Conservation (phyloP, 257 asterid genomes). For the Agastache rugosa region DNA sequence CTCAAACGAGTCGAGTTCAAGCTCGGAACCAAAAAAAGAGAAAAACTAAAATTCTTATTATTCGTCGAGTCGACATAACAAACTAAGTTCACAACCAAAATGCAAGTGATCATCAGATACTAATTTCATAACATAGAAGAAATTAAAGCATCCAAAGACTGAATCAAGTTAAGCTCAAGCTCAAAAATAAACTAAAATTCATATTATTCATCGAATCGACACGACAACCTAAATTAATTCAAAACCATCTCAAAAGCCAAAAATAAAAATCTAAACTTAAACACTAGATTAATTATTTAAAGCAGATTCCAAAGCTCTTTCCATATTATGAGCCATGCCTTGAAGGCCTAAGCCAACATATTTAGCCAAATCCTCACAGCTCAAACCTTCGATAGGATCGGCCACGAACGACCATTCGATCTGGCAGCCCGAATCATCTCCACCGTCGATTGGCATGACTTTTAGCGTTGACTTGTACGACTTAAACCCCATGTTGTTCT, state of each 20-base stretch:
- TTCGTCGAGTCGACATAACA: too few relatives aligned
- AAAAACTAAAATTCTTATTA: too few relatives aligned
- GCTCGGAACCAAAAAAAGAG: too few relatives aligned
- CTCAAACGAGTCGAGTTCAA: background rate
- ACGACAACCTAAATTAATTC: background rate
- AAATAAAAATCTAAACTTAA: background rate
- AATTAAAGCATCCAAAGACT: too few relatives aligned
- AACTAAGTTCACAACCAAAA: too few relatives aligned
- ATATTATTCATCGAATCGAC: too few relatives aligned
- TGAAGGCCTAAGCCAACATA: constrained; percentile 51
- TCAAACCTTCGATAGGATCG: constrained; percentile 68
- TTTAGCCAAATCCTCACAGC: constrained; percentile 40
- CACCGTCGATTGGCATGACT: constrained; percentile 41
- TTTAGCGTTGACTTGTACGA: constrained; percentile 49
- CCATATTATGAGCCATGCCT: constrained; percentile 59
- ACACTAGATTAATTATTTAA: background rate
- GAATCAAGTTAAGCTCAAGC: too few relatives aligned
- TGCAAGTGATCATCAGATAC: too few relatives aligned
- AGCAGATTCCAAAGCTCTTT: constrained; percentile 43
- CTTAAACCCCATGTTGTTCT: constrained; percentile 66
- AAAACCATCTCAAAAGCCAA: background rate
- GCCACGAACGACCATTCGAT: constrained; percentile 74
- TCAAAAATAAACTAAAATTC: too few relatives aligned
- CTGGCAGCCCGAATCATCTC: constrained; percentile 50
- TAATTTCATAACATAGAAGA: too few relatives aligned